Conservation (phyloP, 2,329 filamentous ascomycete species). For the Colletotrichum sp. region DNA sequence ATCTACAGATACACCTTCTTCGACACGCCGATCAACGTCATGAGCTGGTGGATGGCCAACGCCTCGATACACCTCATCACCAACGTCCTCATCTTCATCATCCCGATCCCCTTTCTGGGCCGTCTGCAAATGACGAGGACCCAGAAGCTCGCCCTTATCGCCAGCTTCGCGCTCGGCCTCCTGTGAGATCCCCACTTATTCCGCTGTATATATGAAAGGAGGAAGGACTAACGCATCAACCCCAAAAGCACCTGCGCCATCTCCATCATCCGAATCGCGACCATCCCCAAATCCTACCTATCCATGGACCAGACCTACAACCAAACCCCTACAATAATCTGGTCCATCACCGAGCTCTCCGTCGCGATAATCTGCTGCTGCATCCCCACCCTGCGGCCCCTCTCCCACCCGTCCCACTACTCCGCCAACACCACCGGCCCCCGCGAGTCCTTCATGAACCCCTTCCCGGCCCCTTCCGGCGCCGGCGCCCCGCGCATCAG, state of each 20-base stretch:
- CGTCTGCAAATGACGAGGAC: background rate
- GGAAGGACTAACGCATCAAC: background rate
- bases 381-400: constrained; percentile 40
- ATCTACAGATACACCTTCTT: background rate
- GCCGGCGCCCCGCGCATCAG: background rate
- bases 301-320: constrained; percentile 36
- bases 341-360: constrained; percentile 44
- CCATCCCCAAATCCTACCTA: constrained; percentile 28
- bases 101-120: constrained; percentile 17
- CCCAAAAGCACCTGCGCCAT: constrained; percentile 4
- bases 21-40: background rate
- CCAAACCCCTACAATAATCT: constrained; percentile 34
- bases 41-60: constrained; percentile 15
- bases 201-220: too few species aligned
- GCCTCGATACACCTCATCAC: constrained; percentile 19
- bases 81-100: constrained; percentile 20
- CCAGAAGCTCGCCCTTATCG: constrained; percentile 15
- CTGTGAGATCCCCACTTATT: constrained; percentile 4
- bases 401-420: constrained; percentile 3
- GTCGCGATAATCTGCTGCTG: constrained; percentile 43
- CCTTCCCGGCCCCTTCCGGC: background rate
- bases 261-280: constrained; percentile 32
- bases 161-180: constrained; percentile 17
- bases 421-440: background rate
- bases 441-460: background rate